Conservation (phyloP, 1,139 yeast species). For the Lodderomyces pseudojiufengensis region DNA sequence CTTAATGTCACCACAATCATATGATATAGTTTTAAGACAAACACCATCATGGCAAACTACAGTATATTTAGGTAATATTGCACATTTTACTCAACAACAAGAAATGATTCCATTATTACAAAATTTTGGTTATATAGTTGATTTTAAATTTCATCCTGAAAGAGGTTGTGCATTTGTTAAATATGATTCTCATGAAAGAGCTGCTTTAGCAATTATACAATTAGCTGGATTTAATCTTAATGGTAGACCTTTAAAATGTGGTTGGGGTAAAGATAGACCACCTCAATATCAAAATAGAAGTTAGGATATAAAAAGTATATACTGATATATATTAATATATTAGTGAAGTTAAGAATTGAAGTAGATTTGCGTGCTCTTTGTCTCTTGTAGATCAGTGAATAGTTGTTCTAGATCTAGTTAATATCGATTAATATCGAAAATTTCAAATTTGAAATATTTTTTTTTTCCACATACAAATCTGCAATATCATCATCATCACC, state of each 20-base stretch:
- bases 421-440: too few relatives aligned
- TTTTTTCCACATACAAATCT: too few relatives aligned
- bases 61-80: slow-evolving; percentile 81
- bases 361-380: too few relatives aligned
- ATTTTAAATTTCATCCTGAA: slow-evolving; percentile 77
- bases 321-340: too few relatives aligned
- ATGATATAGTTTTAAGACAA: slow-evolving; percentile 69
- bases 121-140: slow-evolving; percentile 78
- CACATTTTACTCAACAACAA: slow-evolving; percentile 68
- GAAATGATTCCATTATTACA: slow-evolving; percentile 76
- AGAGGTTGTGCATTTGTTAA: slow-evolving; percentile 83
- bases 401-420: too few relatives aligned
- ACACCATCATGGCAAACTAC: slow-evolving; percentile 87
- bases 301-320: background rate
- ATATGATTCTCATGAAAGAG: slow-evolving; percentile 82
- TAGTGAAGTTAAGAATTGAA: background rate
- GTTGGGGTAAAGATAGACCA: slow-evolving; percentile 78
- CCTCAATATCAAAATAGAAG: slow-evolving; percentile 34
- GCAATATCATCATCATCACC: too few relatives aligned
- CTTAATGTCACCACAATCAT: slow-evolving; percentile 51
- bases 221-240: slow-evolving; percentile 70
- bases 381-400: too few relatives aligned
- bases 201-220: slow-evolving; percentile 84
- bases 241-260: slow-evolving; percentile 78
- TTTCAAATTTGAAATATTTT: too few relatives aligned